Evolutionary conservation across 163 green algal genomes (phyloP).

Genomic region (Botryococcus braunii): DNA sequence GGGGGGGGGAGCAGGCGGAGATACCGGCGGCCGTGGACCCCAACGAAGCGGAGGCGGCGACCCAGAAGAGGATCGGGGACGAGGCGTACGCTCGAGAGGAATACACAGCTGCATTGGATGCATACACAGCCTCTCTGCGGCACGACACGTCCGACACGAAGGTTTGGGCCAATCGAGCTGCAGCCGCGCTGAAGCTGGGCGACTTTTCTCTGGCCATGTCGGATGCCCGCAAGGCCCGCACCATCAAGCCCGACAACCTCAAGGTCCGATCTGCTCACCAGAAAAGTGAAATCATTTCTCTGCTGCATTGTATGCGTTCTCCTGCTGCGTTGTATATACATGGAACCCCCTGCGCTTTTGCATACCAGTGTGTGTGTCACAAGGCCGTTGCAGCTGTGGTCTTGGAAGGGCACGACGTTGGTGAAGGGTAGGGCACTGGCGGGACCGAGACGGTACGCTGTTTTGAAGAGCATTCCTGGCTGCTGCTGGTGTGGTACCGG

Average conservation of each 20-base stretch:
- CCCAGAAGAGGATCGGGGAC: constrained; percentile 32
- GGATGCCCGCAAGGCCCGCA: constrained; percentile 36
- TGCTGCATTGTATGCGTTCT: no score
- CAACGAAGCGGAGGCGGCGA: constrained; percentile 17
- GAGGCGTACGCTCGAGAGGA: constrained; percentile 40
- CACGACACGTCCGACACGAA: constrained; percentile 32
- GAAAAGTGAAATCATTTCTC: no score
- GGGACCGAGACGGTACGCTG: no score
- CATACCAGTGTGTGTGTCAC: no score
- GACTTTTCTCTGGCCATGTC: constrained; percentile 27
- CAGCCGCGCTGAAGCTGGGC: constrained; percentile 29
- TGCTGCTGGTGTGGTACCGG: no score
- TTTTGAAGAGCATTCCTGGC: no score
- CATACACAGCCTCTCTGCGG: constrained; percentile 30
- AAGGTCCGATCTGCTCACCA: constrained; percentile 28
- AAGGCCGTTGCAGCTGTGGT: no score
- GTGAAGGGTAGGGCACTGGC: background rate
- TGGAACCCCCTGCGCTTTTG: no score
- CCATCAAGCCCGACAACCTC: constrained; percentile 33
- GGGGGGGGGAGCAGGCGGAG: constrained; percentile 1
- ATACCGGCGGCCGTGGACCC: constrained; percentile 18
- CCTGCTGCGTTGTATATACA: no score
- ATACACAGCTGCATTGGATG: constrained; percentile 19
- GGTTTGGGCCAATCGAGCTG: constrained; percentile 53
- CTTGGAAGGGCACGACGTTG: no score